Conservation (phyloP, 352 stramenopile genomes). For the Aphanomyces euteiches region DNA sequence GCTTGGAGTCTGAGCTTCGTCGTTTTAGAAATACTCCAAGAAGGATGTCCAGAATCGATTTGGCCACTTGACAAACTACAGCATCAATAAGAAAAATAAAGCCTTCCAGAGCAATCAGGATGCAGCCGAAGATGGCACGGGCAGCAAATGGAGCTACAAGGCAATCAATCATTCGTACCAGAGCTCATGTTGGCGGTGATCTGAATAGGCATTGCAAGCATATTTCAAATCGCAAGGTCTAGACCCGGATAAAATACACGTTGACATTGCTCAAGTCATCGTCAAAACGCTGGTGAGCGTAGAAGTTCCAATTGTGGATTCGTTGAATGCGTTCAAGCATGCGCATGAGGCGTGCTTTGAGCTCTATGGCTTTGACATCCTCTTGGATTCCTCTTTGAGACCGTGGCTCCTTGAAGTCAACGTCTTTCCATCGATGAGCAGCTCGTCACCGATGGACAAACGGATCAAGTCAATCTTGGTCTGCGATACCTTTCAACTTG, state of each 20-base stretch:
- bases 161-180: slow-evolving; percentile 33
- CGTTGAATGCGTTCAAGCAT: slow-evolving; percentile 26
- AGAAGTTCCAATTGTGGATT: slow-evolving; percentile 63
- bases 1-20: no score
- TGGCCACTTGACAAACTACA: slow-evolving; percentile 91
- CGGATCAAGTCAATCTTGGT: slow-evolving; percentile 86
- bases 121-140: slow-evolving; percentile 41
- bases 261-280: slow-evolving; percentile 71
- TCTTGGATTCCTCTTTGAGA: slow-evolving; percentile 71
- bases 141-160: slow-evolving; percentile 81
- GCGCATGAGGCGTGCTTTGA: slow-evolving; percentile 64
- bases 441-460: slow-evolving; percentile 81
- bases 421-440: slow-evolving; percentile 84
- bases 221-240: slow-evolving; percentile 14
- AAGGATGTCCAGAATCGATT: slow-evolving; percentile 75
- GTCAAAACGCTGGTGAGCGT: slow-evolving; percentile 88
- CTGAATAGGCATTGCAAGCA: slow-evolving; percentile 22
- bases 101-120: slow-evolving; percentile 70
- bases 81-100: slow-evolving; percentile 88
- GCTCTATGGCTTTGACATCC: slow-evolving; percentile 86
- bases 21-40: slow-evolving; percentile 57
- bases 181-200: not conserved
- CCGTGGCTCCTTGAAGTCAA: slow-evolving; percentile 91
- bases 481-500: slow-evolving; percentile 82
- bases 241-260: slow-evolving; percentile 41